These are phyloP conservation scores for Saccharomycopsis synnaedendra DNA, from an alignment of 805 yeast species.

Conservation along the genomic window DNA sequence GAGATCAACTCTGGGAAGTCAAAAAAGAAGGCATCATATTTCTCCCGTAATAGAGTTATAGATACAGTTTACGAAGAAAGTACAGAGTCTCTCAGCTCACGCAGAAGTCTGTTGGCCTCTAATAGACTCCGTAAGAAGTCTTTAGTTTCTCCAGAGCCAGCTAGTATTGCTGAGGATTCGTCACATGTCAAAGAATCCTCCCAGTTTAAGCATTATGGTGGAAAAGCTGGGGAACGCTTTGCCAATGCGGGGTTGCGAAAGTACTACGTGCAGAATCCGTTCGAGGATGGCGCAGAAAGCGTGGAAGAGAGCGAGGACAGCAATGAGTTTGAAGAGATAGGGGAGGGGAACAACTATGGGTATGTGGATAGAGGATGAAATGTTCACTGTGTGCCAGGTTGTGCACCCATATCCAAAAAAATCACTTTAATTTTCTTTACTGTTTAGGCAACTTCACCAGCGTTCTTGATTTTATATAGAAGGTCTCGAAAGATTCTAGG, in stretches of 20 bases:
- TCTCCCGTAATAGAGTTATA: slow-evolving; percentile 11
- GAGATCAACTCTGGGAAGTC: too few relatives aligned
- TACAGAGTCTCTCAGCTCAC: slow-evolving; percentile 1
- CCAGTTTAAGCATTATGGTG: neutral
- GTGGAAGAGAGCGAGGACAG: neutral
- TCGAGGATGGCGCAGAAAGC: neutral
- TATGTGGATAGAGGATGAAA: neutral
- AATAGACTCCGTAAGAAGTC: neutral
- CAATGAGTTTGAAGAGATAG: neutral
- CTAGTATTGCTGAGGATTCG: neutral
- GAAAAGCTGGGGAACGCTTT: slow-evolving; percentile 4
- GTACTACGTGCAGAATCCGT: slow-evolving; percentile 12
- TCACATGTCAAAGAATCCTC: neutral
- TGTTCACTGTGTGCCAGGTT: neutral
- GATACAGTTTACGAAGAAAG: slow-evolving; percentile 17
- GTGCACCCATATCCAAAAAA: neutral
- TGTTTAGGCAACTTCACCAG: too few relatives aligned
- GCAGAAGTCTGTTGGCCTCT: neutral
- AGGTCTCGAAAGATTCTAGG: too few relatives aligned
- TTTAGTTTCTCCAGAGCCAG: neutral
- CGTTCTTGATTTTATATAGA: too few relatives aligned
- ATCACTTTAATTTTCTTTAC: neutral
- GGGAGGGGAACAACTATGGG: neutral
- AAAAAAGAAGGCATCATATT: neutral
- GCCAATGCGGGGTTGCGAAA: slow-evolving; percentile 10